Base-by-base conservation (phyloP, 106 monocot genomes). In the Phalaenopsis equestris region DNA sequence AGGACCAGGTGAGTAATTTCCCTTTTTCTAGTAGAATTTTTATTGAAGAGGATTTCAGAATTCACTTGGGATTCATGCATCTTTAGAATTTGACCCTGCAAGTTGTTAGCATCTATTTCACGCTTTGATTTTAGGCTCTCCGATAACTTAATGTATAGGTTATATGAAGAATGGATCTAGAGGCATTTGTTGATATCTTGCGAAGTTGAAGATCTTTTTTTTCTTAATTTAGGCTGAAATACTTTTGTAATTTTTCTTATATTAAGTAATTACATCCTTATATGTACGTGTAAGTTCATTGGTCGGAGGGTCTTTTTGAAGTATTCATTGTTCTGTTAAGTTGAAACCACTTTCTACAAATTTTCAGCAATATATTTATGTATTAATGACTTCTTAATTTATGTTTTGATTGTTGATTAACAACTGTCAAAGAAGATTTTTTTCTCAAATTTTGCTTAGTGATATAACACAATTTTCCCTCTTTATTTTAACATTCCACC, bases 1-100 rank as follows among this genome's bases (percentile, higher is more conserved):
- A 90, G 82, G 6, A 90, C 84, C 48, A 91, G 96, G 96, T 96
- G 64, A 73, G 86, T 75, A 48, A 76, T 76, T 52, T 42, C 3
- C 38, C 10, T 45, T 24, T 76, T 48, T 52, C 49, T 17, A 3
- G 17, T 19, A 38, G 45, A 43, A 6, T 42, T n/a, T 15, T 42
- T 74, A 45, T 43, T 14, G 42, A 74, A 73, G 45, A 74, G 74
- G 43, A 45, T 74, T 18, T 42, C 43, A 7, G 72, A 45, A 70
- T 43, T 74, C 41, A 43, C 19, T 74, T 74, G 43, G 9, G 41
- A n/a, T 74, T 74, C 74, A 45, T 42, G 41, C 21, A 74, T 74
- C 43, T 45, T 43, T 43, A n/a, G n/a, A 16, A 74, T 18, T 72
- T 72, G 15, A 41, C 15, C 15, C 15, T 39, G 12, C n/a, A 16